Evolutionary conservation across 2,329 filamentous ascomycete species (phyloP), one percentile per base, ranked within the genome.

Genomic region (Colletotrichum incanum): DNA sequence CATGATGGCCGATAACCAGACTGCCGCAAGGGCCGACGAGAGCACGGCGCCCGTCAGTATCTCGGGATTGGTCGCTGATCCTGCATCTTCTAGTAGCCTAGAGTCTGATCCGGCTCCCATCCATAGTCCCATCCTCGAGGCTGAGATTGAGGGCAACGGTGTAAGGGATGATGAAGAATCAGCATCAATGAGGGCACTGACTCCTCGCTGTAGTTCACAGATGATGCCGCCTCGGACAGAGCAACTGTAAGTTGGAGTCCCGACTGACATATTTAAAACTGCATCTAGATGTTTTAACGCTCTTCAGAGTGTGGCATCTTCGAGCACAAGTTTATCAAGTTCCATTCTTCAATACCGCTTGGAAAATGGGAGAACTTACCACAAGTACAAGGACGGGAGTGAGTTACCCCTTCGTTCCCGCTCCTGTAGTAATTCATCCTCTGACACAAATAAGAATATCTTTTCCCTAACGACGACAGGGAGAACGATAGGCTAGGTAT

Each of bases 371-470:
- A 60, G 56, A 18, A 45, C 56, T 28, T 60, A 43, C 26, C 56
- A 60, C n/a, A 60, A 60, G 43, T 45, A 60, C 56, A 60, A 60
- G 16, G 56, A 60, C 6, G 56, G 56, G 18, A 60, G 34, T 60
- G 56, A 43, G 37, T 60, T 60, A 2, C 37, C 28, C 5, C 39
- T 16, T 14, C 3, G 39, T 20, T 26, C 11, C n/a, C 3, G 6
- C 23, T 55, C n/a, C 18, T 26, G 3, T 5, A 4, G 6, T 26
- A 34, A 55, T 11, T 16, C 16, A 7, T 7, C 18, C 16, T 16
- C 11, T 55, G 14, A 34, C 28, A 26, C 0, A 6, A 41, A 18
- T 3, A 3, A 60, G 56, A 60, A 43, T 60, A 60, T n/a, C 16
- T 60, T 12, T 47, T 23, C 37, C 56, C 56, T 1, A 60, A 60